Conservation (phyloP, 176 grass and related monocot genomes). For the Phyllostachys edulis region DNA sequence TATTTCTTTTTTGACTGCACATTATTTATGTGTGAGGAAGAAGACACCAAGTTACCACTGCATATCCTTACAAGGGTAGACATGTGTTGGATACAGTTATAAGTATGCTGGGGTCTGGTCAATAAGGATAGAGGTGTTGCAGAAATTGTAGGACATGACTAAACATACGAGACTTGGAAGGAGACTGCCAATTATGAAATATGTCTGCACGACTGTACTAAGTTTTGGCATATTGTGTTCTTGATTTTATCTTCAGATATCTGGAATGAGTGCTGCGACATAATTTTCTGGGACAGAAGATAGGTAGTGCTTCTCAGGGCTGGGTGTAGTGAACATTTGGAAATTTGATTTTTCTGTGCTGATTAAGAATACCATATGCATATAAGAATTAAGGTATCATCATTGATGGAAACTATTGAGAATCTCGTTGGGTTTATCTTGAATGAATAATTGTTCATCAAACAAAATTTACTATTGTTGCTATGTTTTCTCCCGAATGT, state of each 20-base stretch:
- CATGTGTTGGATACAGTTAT: background rate
- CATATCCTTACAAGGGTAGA: background rate
- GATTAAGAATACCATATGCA: background rate
- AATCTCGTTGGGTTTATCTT: background rate
- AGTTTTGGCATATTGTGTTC: background rate
- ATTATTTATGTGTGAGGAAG: background rate
- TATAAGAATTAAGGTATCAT: background rate
- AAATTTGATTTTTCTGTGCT: conserved; percentile 12
- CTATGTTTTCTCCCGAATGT: background rate
- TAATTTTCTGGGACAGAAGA: background rate
- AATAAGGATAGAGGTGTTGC: conserved; percentile 3
- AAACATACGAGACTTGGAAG: background rate
- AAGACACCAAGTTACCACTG: background rate
- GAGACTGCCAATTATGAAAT: background rate
- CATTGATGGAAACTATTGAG: background rate
- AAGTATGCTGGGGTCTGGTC: background rate
- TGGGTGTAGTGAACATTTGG: background rate
- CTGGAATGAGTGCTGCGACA: background rate
- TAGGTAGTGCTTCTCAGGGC: background rate
- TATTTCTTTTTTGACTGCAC: background rate
- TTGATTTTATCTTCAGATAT: conserved; percentile 10
- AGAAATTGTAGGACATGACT: background rate
- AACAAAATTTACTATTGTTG: conserved; percentile 1
- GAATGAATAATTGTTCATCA: background rate
- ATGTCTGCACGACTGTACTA: background rate